Evolutionary conservation across 495 filamentous ascomycete genomes (phyloP), one percentile per base, ranked within the genome.

Genomic region (Bryoglossum gracile): DNA sequence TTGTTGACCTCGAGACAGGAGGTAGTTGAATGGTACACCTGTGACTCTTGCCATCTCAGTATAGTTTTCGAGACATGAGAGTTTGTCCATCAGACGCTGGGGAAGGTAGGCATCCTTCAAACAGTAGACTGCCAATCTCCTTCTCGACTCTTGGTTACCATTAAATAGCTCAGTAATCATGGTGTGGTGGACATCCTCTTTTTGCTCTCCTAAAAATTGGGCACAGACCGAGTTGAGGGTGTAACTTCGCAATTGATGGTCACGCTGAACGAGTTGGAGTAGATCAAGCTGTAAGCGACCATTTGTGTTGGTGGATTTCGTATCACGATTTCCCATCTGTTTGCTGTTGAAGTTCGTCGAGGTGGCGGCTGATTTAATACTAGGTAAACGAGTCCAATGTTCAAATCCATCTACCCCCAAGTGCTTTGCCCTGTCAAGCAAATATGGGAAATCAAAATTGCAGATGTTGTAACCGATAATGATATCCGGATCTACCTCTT

Each of bases 1-100:
- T 63, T 99, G 92, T 61, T 99, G 92, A 37, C 92, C 92, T 62
- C 87, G 80, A 21, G 94, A 76, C 3, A 99, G 77, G 16, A 99
- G 77, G 59, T 83, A 96, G 59, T 94, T 95, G 74, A 97, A 99
- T 1, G 92, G 94, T 1, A 99, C 90, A 51, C 92, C 92, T 14
- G 92, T 99, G 61, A 99, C 92, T 77, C 92, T 92, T 33, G 92
- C 92, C 92, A 99, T 99, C 65, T 99, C 92, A 0, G 92, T 97
- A 59, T 96, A 96, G 64, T 99, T 99, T 61, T 94, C 83, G 22
- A 99, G 73, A 65, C 92, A 96, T 65, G 94, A 96, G 24, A 99
- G 73, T 59, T 99, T 99, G 64, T 99, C 92, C 79, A 99, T 87
- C 46, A 99, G 68, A 33, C 92, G 70, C 60, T 97, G 94, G 4